Base-by-base conservation (phyloP, 352 stramenopile genomes). In the Globisporangium cystogenes region DNA sequence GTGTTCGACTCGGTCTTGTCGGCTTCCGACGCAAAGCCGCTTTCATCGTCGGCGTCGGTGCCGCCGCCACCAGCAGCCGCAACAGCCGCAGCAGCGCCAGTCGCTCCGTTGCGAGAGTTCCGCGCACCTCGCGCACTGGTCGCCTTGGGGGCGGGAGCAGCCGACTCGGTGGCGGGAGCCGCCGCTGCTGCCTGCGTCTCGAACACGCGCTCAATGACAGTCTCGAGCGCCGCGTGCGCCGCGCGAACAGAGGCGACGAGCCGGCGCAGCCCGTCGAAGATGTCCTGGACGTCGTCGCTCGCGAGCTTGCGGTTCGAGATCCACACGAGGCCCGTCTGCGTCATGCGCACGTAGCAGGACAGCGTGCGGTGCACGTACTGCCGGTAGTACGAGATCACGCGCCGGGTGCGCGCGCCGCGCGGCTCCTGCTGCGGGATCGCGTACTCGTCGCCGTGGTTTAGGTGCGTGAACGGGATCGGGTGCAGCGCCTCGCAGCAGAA, bases 261-360 rank as follows among this genome's bases (percentile, higher is more conserved):
- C 39, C 70, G 54, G 35, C 69, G 59, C 47, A 92, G 65, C 39
- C 72, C 67, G n/a, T 87, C 72, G 49, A 86, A 93, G 31, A 90
- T 65, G 15, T 57, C 60, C 52, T 93, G 80, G 42, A 87, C 84
- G 52, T 85, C 77, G 40, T 74, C 66, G 31, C 74, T 78, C 49
- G 85, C 63, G 20, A 84, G 59, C 56, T 87, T 86, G 16, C 82
- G 79, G 62, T 88, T 90, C 37, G 79, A 90, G 51, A 90, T 87
- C 82, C 82, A 93, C 48, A 93, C 70, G 43, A 93, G 58, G 0
- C 82, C 79, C 1, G 72, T 87, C 46, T 89, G 77, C 24, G 82
- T 93, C 55, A 93, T 51, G 24, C 56, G 56, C 26, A 63, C 50
- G 37, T 56, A 63, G 43, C 56, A 63, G 18, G 50, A 53, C 26